Conservation (phyloP, 306 rosid species). For the Dryas alaskensis region DNA sequence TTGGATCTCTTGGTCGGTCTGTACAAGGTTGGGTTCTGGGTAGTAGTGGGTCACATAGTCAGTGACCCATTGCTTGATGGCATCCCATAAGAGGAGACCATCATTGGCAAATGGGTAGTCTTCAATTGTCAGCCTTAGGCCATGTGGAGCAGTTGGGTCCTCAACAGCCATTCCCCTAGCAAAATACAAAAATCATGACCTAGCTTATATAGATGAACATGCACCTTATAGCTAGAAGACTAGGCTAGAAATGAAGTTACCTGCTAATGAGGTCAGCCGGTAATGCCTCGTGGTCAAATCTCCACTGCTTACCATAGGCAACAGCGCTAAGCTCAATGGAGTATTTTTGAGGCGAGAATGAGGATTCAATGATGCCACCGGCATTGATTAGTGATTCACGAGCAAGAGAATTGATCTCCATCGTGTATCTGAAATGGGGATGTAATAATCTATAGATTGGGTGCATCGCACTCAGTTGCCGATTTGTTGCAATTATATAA, state of each 20-base stretch:
- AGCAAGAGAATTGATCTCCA: slow-evolving; percentile 88
- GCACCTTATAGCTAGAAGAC: too few species aligned
- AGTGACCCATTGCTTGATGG: slow-evolving; percentile 57
- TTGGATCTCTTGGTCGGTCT: slow-evolving; percentile 62
- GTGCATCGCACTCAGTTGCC: slow-evolving; percentile 81
- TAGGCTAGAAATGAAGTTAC: slow-evolving; percentile 19
- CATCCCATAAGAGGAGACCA: slow-evolving; percentile 64
- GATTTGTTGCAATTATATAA: slow-evolving; percentile 69
- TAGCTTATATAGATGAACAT: neutral
- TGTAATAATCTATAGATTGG: slow-evolving; percentile 71
- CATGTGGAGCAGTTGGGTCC: slow-evolving; percentile 69
- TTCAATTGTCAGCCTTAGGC: slow-evolving; percentile 52
- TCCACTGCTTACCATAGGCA: slow-evolving; percentile 68
- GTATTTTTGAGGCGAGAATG: slow-evolving; percentile 52
- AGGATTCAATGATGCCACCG: slow-evolving; percentile 52
- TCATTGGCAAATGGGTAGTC: slow-evolving; percentile 84
- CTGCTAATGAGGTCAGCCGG: slow-evolving; percentile 73
- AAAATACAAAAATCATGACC: neutral
- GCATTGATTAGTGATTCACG: slow-evolving; percentile 60
- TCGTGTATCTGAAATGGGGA: slow-evolving; percentile 89
- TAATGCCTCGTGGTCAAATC: slow-evolving; percentile 56
- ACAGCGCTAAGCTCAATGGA: slow-evolving; percentile 51
- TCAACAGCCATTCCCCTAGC: slow-evolving; percentile 64
- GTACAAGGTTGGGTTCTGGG: slow-evolving; percentile 35
- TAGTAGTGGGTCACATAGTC: slow-evolving; percentile 64